phyloP scores from a whole-genome alignment of 31 red algal genomes.

The Odonthalia washingtoniensis region DNA sequence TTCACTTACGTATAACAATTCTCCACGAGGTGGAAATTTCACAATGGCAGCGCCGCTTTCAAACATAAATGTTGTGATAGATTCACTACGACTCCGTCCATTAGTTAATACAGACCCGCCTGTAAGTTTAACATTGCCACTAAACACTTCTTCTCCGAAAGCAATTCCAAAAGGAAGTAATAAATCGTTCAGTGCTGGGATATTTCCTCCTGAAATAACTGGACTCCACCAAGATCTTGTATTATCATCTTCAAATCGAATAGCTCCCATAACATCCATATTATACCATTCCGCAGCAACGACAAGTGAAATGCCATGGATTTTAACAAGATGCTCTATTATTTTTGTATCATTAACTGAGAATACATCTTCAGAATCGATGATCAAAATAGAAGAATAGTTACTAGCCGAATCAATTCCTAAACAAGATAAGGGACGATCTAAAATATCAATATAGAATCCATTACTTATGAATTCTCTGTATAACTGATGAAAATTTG shows the following conservation, averaged over 20 bases:
- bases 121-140: conserved; percentile 58
- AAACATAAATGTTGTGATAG: conserved; percentile 49
- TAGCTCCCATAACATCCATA: conserved; percentile 64
- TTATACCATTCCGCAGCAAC: conserved; percentile 95
- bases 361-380: conserved; percentile 93
- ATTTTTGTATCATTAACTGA: conserved; percentile 46
- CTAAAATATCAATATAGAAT: conserved; percentile 84
- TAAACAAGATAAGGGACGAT: conserved; percentile 64
- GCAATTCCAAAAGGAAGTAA: conserved; percentile 71
- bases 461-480: conserved; percentile 54
- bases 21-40: conserved; percentile 71
- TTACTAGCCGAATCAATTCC: neutral
- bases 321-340: conserved; percentile 63
- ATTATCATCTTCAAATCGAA: conserved; percentile 89
- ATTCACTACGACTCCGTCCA: neutral
- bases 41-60: conserved; percentile 75
- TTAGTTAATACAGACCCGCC: too few relatives aligned
- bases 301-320: conserved; percentile 65
- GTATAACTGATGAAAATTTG: conserved; percentile 85
- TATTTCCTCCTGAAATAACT: conserved; percentile 72
- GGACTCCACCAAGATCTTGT: conserved; percentile 88
- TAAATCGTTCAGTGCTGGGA: conserved; percentile 82
- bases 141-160: conserved; percentile 81
- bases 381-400: conserved; percentile 69
- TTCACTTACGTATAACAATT: conserved; percentile 48